Conservation (phyloP, 176 grass and related monocot genomes). For the Raddia distichophylla region DNA sequence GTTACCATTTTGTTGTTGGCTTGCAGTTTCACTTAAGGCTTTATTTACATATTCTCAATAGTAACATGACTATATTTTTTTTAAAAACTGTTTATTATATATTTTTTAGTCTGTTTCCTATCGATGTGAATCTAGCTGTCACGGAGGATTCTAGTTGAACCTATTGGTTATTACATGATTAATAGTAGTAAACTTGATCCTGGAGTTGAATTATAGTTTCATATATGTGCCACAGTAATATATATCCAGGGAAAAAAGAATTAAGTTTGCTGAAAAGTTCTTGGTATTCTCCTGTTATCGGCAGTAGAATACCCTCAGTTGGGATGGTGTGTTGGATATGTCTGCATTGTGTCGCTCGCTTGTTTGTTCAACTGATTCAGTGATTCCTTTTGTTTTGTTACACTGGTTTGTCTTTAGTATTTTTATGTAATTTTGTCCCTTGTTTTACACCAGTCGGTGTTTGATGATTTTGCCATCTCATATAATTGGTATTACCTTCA, state of each 20-base stretch:
- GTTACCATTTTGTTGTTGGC: background rate
- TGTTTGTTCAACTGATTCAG: background rate
- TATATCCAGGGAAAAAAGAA: background rate
- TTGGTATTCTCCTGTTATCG: background rate
- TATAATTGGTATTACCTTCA: background rate
- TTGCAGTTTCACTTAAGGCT: background rate
- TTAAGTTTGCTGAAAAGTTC: background rate
- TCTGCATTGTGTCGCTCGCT: background rate
- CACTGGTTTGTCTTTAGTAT: background rate
- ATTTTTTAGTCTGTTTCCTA: background rate
- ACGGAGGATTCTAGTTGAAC: conserved; percentile 7
- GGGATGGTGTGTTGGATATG: background rate
- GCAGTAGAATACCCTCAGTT: conserved; percentile 8
- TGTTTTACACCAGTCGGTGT: background rate
- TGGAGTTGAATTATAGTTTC: conserved; percentile 16
- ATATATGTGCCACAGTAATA: background rate
- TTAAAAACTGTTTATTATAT: conserved; percentile 1
- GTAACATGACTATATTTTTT: background rate
- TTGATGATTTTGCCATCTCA: background rate
- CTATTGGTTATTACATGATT: background rate
- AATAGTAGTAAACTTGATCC: background rate
- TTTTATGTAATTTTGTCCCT: background rate
- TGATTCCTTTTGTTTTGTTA: conserved; percentile 1
- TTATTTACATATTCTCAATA: background rate
- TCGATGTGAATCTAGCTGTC: conserved; percentile 2